A percentile compares a stretch with the other conserved stretches of the same genome.
Evolutionary conservation across 2,329 filamentous ascomycete species (phyloP).

Genomic region (Exserohilum rostratum): DNA sequence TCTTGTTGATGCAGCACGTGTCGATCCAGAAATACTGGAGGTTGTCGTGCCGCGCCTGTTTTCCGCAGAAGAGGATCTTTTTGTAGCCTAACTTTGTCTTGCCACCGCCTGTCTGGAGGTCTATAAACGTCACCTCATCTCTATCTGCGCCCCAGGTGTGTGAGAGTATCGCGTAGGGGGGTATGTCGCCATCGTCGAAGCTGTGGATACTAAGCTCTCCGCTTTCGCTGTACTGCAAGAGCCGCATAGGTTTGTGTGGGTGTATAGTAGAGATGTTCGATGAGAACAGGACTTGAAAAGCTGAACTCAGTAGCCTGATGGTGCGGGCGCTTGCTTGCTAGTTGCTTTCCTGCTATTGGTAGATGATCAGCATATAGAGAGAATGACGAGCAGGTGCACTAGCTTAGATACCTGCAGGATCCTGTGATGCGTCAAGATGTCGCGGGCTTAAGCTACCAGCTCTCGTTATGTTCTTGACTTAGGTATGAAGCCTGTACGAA

Average conservation of each 20-base stretch:
- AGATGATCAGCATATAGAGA: neutral
- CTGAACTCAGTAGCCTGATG: conserved; percentile 5
- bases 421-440: neutral
- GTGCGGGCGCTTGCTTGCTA: neutral
- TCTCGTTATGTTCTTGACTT: neutral
- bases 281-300: conserved; percentile 1
- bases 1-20: conserved; percentile 2
- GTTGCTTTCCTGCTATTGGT: neutral
- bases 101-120: conserved; percentile 13
- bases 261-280: conserved; percentile 2
- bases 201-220: conserved; percentile 7
- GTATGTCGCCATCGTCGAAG: conserved; percentile 4
- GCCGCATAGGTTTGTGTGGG: conserved; percentile 15
- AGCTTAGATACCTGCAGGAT: neutral
- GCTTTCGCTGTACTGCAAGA: conserved; percentile 15
- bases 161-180: conserved; percentile 35
- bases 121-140: conserved; percentile 35
- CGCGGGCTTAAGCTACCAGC: neutral
- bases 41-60: neutral
- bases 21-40: conserved; percentile 13
- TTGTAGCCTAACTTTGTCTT: conserved; percentile 10
- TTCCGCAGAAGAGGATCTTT: conserved; percentile 4
- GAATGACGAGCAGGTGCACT: neutral
- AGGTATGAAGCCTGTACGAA: neutral
- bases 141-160: conserved; percentile 30